Percentiles rank a stretch among this genome's conserved stretches.
These are phyloP conservation scores for Agastache rugosa DNA, from an alignment of 257 asterid species.

Conservation along the genomic window DNA sequence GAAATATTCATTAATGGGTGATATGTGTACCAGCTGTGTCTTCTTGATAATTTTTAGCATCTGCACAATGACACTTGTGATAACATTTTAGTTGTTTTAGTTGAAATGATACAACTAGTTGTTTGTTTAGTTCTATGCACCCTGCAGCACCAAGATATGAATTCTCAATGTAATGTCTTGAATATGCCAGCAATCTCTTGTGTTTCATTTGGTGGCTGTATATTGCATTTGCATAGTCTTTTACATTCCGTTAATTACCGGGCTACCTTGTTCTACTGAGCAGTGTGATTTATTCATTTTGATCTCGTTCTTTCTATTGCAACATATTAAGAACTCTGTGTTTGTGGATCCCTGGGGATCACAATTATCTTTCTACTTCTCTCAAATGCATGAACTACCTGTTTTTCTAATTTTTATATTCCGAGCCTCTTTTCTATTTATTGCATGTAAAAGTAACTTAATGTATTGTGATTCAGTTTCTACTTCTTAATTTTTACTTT, in stretches of 20 bases:
- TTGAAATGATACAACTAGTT: neutral
- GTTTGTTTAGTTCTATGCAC: slow-evolving; percentile 2
- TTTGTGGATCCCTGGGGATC: neutral
- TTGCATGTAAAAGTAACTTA: slow-evolving; percentile 16
- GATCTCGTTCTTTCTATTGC: neutral
- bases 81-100: neutral
- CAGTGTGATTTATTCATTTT: slow-evolving; percentile 12
- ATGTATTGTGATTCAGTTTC: slow-evolving; percentile 9
- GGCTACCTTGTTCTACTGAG: slow-evolving; percentile 2
- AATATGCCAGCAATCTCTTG: neutral
- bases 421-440: neutral
- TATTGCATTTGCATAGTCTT: slow-evolving; percentile 8
- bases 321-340: slow-evolving; percentile 13
- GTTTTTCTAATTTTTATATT: slow-evolving; percentile 4
- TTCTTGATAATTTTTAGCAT: slow-evolving; percentile 6
- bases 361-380: slow-evolving; percentile 7
- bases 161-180: neutral
- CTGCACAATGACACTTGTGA: neutral
- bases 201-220: slow-evolving; percentile 6
- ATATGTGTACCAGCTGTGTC: neutral
- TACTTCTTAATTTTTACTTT: slow-evolving; percentile 11
- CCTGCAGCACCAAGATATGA: neutral
- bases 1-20: slow-evolving; percentile 7
- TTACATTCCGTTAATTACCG: neutral
- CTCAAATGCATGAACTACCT: neutral